These are phyloP conservation scores for Micractinium conductrix DNA, from an alignment of 139 green algal species.

Conservation along the genomic window DNA sequence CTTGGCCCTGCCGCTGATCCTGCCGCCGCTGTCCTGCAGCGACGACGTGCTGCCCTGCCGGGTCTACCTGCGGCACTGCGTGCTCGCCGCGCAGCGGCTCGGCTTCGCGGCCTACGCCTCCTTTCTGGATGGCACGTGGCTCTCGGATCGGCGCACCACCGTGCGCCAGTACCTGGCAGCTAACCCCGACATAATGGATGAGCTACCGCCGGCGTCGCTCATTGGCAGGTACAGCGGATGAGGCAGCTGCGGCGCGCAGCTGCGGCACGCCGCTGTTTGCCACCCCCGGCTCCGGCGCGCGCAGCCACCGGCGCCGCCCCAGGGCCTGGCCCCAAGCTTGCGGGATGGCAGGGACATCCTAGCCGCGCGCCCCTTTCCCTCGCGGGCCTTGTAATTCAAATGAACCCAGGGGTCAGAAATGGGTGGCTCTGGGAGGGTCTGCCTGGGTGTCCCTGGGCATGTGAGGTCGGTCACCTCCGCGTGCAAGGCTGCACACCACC, in stretches of 20 bases:
- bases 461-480: too few species aligned
- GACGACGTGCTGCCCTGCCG: slow-evolving; percentile 71
- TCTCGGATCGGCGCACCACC: slow-evolving; percentile 81
- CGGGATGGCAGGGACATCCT: too few species aligned
- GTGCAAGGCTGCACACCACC: too few species aligned
- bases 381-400: too few species aligned
- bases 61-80: slow-evolving; percentile 91
- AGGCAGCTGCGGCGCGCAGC: slow-evolving; percentile 3
- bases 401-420: too few species aligned
- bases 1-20: not conserved
- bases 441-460: too few species aligned
- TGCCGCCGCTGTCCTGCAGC: slow-evolving; percentile 31
- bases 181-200: slow-evolving; percentile 84
- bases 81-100: slow-evolving; percentile 76
- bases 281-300: not conserved
- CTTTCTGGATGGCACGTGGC: slow-evolving; percentile 89
- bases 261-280: not conserved
- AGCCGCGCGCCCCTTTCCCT: too few species aligned
- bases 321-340: too few species aligned
- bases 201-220: slow-evolving; percentile 77
- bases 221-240: slow-evolving; percentile 84
- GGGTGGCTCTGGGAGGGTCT: too few species aligned
- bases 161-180: slow-evolving; percentile 71
- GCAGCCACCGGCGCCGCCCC: not conserved
- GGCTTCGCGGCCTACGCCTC: slow-evolving; percentile 53